Evolutionary conservation across 2,329 filamentous ascomycete species (phyloP).

Genomic region (Amauroascus verrucosus): DNA sequence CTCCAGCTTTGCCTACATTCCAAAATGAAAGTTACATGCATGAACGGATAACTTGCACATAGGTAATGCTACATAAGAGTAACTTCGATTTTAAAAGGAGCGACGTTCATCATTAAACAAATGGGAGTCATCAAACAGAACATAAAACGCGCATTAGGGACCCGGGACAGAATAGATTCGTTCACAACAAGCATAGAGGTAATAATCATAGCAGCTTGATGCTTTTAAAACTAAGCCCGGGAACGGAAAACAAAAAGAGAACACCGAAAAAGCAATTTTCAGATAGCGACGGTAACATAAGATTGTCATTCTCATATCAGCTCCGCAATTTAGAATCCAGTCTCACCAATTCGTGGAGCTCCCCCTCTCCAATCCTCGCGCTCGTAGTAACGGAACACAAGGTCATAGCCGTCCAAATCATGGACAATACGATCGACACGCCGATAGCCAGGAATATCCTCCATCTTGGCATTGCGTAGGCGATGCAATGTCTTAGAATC

Average conservation of each 20-base stretch:
- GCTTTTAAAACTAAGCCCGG: neutral
- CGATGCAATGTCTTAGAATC: slow-evolving; percentile 34
- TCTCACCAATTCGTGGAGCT: slow-evolving; percentile 52
- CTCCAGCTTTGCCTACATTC: too few species aligned
- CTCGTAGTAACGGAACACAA: slow-evolving; percentile 95
- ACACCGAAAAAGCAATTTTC: neutral
- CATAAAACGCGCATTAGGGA: neutral
- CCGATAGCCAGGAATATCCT: slow-evolving; percentile 74
- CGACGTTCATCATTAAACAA: neutral
- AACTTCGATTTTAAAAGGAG: neutral
- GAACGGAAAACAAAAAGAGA: neutral
- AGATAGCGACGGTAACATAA: neutral
- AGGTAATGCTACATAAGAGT: too few species aligned
- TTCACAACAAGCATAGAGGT: too few species aligned
- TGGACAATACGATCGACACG: slow-evolving; percentile 92
- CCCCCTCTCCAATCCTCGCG: slow-evolving; percentile 68
- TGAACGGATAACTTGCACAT: too few species aligned
- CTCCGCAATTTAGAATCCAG: slow-evolving; percentile 15
- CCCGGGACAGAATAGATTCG: neutral
- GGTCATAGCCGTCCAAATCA: slow-evolving; percentile 91
- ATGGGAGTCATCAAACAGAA: neutral
- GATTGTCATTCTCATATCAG: neutral
- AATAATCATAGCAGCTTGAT: too few species aligned
- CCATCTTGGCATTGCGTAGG: slow-evolving; percentile 49
- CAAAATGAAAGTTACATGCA: too few species aligned